Conservation (phyloP, 2,329 filamentous ascomycete species). For the Fusarium musae region DNA sequence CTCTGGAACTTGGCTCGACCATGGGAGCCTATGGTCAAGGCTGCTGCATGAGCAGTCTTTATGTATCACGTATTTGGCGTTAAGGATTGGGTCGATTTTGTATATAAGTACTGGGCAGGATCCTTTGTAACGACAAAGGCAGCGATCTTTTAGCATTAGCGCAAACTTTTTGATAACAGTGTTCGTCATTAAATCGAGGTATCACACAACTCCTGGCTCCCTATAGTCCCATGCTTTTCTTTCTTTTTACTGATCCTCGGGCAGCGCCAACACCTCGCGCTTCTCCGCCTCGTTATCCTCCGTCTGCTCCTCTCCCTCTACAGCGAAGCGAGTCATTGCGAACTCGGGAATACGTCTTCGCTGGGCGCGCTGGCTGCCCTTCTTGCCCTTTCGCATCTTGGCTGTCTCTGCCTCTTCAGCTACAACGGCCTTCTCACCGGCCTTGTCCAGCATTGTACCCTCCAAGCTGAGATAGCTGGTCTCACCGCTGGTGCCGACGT, state of each 20-base stretch:
- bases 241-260: conserved; percentile 40
- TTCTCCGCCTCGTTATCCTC: conserved; percentile 39
- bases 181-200: conserved; percentile 45
- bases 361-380: conserved; percentile 44
- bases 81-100: conserved; percentile 14
- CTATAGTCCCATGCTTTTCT: conserved; percentile 32
- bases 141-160: conserved; percentile 27
- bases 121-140: conserved; percentile 16
- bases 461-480: conserved; percentile 87
- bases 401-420: conserved; percentile 57
- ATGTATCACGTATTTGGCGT: conserved; percentile 25
- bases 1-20: conserved; percentile 55
- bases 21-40: conserved; percentile 58
- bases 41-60: conserved; percentile 44
- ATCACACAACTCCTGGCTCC: conserved; percentile 47
- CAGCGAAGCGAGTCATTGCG: conserved; percentile 66
- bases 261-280: conserved; percentile 40
- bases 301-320: conserved; percentile 55
- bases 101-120: conserved; percentile 10
- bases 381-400: conserved; percentile 50
- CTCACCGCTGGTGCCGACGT: conserved; percentile 78
- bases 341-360: conserved; percentile 61
- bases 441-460: conserved; percentile 81
- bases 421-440: conserved; percentile 70
- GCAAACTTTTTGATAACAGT: conserved; percentile 36